Conservation (phyloP, 768 basidiomycete genomes). For the Arthromyces matolae region DNA sequence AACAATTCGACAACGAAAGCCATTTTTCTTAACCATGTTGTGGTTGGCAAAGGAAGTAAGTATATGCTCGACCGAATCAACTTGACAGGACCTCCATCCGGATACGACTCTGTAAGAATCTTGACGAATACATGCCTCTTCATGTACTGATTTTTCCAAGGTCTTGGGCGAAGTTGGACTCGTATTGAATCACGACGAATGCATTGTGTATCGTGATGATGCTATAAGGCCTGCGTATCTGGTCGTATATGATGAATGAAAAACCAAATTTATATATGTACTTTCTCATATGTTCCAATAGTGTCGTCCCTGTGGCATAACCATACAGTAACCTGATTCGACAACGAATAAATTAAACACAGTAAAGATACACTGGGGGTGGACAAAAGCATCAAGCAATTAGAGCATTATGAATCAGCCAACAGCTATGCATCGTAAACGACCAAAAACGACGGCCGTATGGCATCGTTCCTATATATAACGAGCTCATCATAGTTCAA, state of each 20-base stretch:
- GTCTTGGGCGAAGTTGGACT: constrained; percentile 59
- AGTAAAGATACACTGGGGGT: background rate
- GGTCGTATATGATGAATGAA: constrained; percentile 52
- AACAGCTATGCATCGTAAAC: constrained; percentile 55
- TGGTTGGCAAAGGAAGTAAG: constrained; percentile 68
- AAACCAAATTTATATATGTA: too few relatives aligned
- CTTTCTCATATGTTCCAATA: too few relatives aligned
- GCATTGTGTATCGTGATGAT: constrained; percentile 66
- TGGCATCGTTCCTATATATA: constrained; percentile 68
- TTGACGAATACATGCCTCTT: background rate
- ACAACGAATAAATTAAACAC: background rate
- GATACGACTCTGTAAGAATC: constrained; percentile 57
- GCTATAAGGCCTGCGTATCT: constrained; percentile 70
- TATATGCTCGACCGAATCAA: constrained; percentile 54
- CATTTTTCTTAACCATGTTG: constrained; percentile 66
- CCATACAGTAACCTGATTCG: too few relatives aligned
- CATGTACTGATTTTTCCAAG: background rate
- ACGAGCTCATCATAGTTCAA: constrained; percentile 72
- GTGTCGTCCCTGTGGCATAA: too few relatives aligned
- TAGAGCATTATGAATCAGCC: background rate
- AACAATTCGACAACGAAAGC: constrained; percentile 53
- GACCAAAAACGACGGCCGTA: constrained; percentile 67
- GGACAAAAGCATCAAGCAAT: background rate
- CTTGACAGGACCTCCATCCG: constrained; percentile 54
- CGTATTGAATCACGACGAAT: constrained; percentile 64